Conservation (phyloP, 495 filamentous ascomycete genomes). For the Glonium stellatum region DNA sequence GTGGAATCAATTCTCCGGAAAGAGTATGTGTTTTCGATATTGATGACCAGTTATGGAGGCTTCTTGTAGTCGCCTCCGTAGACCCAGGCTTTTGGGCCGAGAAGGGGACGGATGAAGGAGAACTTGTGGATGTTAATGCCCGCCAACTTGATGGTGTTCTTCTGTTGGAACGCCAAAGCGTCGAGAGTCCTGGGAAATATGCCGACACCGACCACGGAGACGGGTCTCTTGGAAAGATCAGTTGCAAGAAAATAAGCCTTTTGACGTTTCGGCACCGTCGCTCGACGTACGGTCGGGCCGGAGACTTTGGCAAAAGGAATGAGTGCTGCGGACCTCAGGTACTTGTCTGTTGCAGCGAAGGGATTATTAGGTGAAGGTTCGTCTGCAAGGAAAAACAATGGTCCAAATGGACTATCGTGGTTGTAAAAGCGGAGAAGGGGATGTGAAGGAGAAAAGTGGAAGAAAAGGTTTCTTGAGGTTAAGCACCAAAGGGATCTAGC, state of each 20-base stretch:
- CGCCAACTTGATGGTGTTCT: conserved; percentile 89
- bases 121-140: conserved; percentile 67
- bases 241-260: conserved; percentile 1
- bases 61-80: conserved; percentile 93
- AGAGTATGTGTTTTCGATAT: neutral
- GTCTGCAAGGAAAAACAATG: neutral
- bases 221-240: conserved; percentile 5
- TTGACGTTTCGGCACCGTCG: neutral
- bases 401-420: conserved; percentile 24
- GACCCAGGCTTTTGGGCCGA: conserved; percentile 85
- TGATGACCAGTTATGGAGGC: conserved; percentile 82
- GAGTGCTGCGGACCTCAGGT: neutral
- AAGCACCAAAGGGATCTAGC: neutral
- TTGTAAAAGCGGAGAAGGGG: conserved; percentile 1
- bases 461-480: neutral
- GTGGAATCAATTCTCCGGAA: conserved; percentile 1
- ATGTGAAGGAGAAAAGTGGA: neutral
- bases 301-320: no score
- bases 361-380: neutral
- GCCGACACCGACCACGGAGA: conserved; percentile 6
- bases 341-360: neutral
- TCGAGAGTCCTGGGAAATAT: conserved; percentile 1
- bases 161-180: conserved; percentile 26
- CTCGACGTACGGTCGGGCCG: neutral
- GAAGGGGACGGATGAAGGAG: conserved; percentile 84